Conservation (phyloP, 169 alveolate genomes). For the Plasmodium cynomolgi region DNA sequence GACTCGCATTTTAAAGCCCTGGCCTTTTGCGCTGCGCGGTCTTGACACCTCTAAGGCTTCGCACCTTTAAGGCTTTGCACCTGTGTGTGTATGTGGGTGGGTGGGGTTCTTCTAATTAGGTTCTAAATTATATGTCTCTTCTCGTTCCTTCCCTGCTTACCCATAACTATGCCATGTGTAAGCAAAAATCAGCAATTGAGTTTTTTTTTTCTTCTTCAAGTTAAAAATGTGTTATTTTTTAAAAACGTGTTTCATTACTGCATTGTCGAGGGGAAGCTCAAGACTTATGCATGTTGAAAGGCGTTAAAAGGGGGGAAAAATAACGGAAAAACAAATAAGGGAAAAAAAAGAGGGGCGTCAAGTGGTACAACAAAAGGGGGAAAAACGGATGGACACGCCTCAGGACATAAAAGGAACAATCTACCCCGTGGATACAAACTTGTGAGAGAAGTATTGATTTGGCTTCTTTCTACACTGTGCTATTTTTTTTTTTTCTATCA, state of each 20-base stretch:
- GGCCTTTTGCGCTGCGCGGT: not conserved
- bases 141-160: not conserved
- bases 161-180: not conserved
- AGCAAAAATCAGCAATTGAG: not conserved
- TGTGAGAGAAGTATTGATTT: not conserved
- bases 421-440: not conserved
- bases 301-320: not conserved
- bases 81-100: not conserved
- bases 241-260: conserved; percentile 18
- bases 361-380: not conserved
- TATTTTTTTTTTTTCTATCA: not conserved
- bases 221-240: conserved; percentile 3
- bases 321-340: not conserved
- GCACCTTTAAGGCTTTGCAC: not conserved
- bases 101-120: not conserved
- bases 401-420: not conserved
- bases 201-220: conserved; percentile 1
- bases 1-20: not conserved
- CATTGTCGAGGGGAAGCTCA: not conserved
- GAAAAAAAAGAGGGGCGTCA: not conserved
- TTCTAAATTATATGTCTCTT: not conserved
- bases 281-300: not conserved
- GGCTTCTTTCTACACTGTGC: not conserved
- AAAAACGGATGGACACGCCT: not conserved
- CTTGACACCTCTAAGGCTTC: not conserved